A percentile compares a stretch with the other conserved stretches of the same genome.
phyloP scores from a whole-genome alignment of 2,329 filamentous ascomycete species.

The Eutypella sp. region DNA sequence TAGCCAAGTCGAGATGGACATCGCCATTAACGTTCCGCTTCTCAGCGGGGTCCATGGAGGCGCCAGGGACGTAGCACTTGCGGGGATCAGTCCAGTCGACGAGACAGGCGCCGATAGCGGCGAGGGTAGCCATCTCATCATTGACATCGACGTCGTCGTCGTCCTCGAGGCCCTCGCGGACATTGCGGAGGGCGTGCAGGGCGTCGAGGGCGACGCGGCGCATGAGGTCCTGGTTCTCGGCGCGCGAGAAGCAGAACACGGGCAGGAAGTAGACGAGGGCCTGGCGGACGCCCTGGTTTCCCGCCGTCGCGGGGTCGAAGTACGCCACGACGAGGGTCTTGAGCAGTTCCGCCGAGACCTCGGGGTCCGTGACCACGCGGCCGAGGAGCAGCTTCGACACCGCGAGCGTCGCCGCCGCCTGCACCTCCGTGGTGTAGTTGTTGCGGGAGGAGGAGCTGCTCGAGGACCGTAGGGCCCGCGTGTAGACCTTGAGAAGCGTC shows the following conservation, averaged over 20 bases:
- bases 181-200: slow-evolving; percentile 68
- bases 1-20: slow-evolving; percentile 74
- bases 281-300: slow-evolving; percentile 79
- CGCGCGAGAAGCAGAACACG: slow-evolving; percentile 82
- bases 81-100: slow-evolving; percentile 94
- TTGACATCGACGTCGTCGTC: slow-evolving; percentile 72
- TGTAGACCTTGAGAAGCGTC: slow-evolving; percentile 76
- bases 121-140: slow-evolving; percentile 74
- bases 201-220: slow-evolving; percentile 66
- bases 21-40: slow-evolving; percentile 67
- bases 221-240: slow-evolving; percentile 81
- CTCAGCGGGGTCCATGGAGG: slow-evolving; percentile 45
- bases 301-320: slow-evolving; percentile 77
- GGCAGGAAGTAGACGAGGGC: slow-evolving; percentile 90
- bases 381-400: slow-evolving; percentile 83
- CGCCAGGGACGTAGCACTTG: slow-evolving; percentile 58
- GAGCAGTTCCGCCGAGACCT: slow-evolving; percentile 68
- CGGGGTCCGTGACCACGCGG: slow-evolving; percentile 66
- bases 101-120: slow-evolving; percentile 73
- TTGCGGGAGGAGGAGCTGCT: too few species aligned
- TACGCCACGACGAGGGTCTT: slow-evolving; percentile 80
- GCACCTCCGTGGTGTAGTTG: slow-evolving; percentile 62
- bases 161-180: slow-evolving; percentile 67
- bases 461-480: slow-evolving; percentile 76
- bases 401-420: slow-evolving; percentile 74